A percentile compares a stretch with the other conserved stretches of the same genome.
These are phyloP conservation scores for Botrytis fragariae DNA, from an alignment of 2,329 filamentous ascomycete genomes.

Conservation along the genomic window DNA sequence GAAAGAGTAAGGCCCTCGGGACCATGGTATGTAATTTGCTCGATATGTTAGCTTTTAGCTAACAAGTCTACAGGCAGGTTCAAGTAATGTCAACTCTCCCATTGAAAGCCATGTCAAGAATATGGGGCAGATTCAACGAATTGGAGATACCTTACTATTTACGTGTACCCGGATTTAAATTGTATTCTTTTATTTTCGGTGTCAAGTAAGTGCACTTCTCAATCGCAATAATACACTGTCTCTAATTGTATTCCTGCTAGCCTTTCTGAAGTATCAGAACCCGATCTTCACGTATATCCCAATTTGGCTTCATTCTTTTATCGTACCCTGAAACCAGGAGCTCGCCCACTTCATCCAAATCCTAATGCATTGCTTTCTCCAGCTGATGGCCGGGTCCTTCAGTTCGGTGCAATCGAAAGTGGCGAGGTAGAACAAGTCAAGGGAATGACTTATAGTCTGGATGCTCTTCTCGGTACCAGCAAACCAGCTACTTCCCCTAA, in stretches of 20 bases:
- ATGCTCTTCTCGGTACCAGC: slow-evolving; percentile 78
- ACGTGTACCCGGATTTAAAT: slow-evolving; percentile 69
- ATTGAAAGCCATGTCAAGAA: slow-evolving; percentile 66
- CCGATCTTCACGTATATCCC: slow-evolving; percentile 83
- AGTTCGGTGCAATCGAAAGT: slow-evolving; percentile 87
- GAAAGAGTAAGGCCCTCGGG: slow-evolving; percentile 63
- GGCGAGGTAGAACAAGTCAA: slow-evolving; percentile 98
- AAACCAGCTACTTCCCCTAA: slow-evolving; percentile 45
- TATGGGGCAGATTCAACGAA: slow-evolving; percentile 75
- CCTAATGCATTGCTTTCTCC: slow-evolving; percentile 80
- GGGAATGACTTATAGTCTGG: slow-evolving; percentile 95
- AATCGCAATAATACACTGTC: background rate
- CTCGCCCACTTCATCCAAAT: slow-evolving; percentile 78
- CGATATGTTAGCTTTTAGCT: slow-evolving; percentile 20
- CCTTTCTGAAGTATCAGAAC: slow-evolving; percentile 81
- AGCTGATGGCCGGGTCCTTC: slow-evolving; percentile 84
- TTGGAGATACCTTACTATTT: slow-evolving; percentile 68
- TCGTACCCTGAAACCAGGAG: slow-evolving; percentile 84
- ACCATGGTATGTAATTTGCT: slow-evolving; percentile 51
- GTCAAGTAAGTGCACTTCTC: slow-evolving; percentile 53
- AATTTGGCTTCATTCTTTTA: slow-evolving; percentile 98
- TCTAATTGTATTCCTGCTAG: slow-evolving; percentile 42
- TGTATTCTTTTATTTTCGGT: slow-evolving; percentile 71
- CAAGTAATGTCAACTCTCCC: slow-evolving; percentile 73
- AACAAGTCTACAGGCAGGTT: slow-evolving; percentile 52